Evolutionary conservation across 345 rosid genomes (phyloP).

Genomic region (Lumnitzera littorea): DNA sequence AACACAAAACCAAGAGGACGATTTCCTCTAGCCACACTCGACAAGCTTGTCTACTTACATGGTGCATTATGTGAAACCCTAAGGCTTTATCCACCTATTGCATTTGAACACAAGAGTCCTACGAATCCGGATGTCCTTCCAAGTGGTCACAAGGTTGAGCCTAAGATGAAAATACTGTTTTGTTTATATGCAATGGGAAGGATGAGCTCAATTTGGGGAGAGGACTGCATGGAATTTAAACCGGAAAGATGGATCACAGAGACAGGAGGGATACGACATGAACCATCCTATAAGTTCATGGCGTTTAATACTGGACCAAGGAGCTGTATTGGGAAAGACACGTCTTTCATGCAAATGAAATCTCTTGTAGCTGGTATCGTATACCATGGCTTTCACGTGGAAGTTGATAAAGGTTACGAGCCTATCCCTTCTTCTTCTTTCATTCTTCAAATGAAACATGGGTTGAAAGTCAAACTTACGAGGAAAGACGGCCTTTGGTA

Average conservation of each 20-base stretch:
- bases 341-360: slow-evolving; percentile 24
- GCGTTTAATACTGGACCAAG: slow-evolving; percentile 29
- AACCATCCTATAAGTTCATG: slow-evolving; percentile 22
- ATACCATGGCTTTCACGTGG: slow-evolving; percentile 9
- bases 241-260: slow-evolving; percentile 32
- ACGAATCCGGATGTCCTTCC: slow-evolving; percentile 21
- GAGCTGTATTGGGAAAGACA: slow-evolving; percentile 27
- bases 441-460: slow-evolving; percentile 26
- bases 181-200: slow-evolving; percentile 27
- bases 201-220: slow-evolving; percentile 23
- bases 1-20: too few species aligned
- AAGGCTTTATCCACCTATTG: slow-evolving; percentile 28
- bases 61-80: slow-evolving; percentile 29
- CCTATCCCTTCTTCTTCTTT: slow-evolving; percentile 15
- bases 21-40: too few species aligned
- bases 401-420: slow-evolving; percentile 16
- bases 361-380: slow-evolving; percentile 14
- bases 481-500: not conserved
- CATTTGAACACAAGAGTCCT: slow-evolving; percentile 24
- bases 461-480: slow-evolving; percentile 17
- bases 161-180: slow-evolving; percentile 13
- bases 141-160: slow-evolving; percentile 24
- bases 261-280: slow-evolving; percentile 20
- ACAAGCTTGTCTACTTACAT: slow-evolving; percentile 28
- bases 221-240: slow-evolving; percentile 26